phyloP scores from a whole-genome alignment of 352 stramenopile species.

The Phytophthora agathidicida region DNA sequence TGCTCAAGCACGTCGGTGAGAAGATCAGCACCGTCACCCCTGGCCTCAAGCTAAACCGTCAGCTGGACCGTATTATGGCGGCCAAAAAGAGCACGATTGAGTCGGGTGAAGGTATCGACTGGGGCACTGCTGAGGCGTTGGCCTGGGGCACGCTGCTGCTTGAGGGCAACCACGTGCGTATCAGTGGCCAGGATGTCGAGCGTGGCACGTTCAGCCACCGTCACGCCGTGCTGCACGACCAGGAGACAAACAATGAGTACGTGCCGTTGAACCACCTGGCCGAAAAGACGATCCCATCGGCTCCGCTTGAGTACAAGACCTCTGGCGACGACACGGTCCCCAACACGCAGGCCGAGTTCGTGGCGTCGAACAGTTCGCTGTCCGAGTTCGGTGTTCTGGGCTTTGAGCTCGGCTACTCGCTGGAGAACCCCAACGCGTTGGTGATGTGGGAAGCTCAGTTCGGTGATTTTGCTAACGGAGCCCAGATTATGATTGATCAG shows the following conservation, averaged over 20 bases:
- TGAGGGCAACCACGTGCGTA: slow-evolving; percentile 90
- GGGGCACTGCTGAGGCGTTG: slow-evolving; percentile 96
- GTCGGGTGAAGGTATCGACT: slow-evolving; percentile 91
- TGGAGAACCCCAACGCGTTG: slow-evolving; percentile 97
- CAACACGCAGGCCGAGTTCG: slow-evolving; percentile 93
- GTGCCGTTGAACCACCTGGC: slow-evolving; percentile 94
- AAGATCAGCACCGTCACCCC: slow-evolving; percentile 85
- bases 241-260: slow-evolving; percentile 95
- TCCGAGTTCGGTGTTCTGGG: slow-evolving; percentile 96
- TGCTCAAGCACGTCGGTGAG: slow-evolving; percentile 91
- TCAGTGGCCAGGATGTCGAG: slow-evolving; percentile 96
- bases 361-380: slow-evolving; percentile 94
- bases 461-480: slow-evolving; percentile 96
- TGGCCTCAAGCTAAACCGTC: slow-evolving; percentile 92
- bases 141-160: slow-evolving; percentile 95
- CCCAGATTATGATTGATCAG: slow-evolving; percentile 98
- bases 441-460: slow-evolving; percentile 97
- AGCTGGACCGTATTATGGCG: slow-evolving; percentile 95
- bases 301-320: slow-evolving; percentile 59
- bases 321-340: slow-evolving; percentile 21
- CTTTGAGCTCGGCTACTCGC: slow-evolving; percentile 95
- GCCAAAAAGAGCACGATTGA: slow-evolving; percentile 86
- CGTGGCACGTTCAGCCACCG: slow-evolving; percentile 92
- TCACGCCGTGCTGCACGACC: slow-evolving; percentile 95
- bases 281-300: slow-evolving; percentile 56